A percentile compares a stretch with the other conserved stretches of the same genome.
phyloP scores from a whole-genome alignment of 148 eudicot species.

The Rhododendron mucronatum region DNA sequence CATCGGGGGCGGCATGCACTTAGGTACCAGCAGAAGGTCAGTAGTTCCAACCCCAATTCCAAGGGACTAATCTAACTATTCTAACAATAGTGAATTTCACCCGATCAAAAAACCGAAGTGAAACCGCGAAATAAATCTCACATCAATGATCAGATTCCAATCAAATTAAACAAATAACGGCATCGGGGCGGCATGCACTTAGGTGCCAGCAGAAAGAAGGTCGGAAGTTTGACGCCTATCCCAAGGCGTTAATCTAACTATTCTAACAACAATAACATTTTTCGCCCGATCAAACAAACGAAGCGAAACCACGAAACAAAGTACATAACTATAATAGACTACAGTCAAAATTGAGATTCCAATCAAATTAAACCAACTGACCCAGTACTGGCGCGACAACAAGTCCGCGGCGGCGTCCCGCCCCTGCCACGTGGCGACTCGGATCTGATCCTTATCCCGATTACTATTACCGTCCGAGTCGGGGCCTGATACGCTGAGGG shows the following conservation, averaged over 20 bases:
- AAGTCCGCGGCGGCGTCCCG: constrained; percentile 47
- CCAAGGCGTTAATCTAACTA: too few relatives aligned
- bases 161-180: background rate
- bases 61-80: background rate
- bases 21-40: background rate
- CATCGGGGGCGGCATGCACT: background rate
- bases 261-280: too few relatives aligned
- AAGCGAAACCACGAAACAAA: background rate
- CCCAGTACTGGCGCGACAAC: constrained; percentile 86
- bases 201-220: too few relatives aligned
- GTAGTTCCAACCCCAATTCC: background rate
- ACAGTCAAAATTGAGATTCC: background rate
- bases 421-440: constrained; percentile 40
- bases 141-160: background rate
- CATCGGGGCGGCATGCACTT: too few relatives aligned
- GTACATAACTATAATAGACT: background rate
- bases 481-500: constrained; percentile 76
- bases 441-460: constrained; percentile 51
- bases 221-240: too few relatives aligned
- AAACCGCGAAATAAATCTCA: too few relatives aligned
- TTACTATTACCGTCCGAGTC: constrained; percentile 20
- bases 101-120: background rate
- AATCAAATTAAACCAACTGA: constrained; percentile 27
- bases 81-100: background rate
- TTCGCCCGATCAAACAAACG: background rate